phyloP scores from a whole-genome alignment of 1,284 basidiomycete genomes.

The Athelia psychrophila region DNA sequence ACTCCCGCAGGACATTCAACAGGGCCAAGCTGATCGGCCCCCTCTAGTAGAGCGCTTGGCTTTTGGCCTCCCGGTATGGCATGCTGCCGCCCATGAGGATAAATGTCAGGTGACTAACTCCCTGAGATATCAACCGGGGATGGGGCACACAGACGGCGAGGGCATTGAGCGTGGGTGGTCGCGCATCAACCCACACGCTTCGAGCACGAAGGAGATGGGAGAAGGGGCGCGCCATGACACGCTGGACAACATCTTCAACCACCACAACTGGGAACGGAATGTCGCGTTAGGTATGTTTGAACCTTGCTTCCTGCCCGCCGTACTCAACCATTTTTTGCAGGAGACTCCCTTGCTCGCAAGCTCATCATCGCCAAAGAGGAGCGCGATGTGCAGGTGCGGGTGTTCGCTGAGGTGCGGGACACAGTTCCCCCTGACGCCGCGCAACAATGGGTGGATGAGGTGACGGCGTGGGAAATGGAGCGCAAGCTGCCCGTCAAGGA shows the following conservation, averaged over 20 bases:
- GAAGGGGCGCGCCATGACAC: conserved; percentile 2
- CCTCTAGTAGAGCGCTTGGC: not conserved
- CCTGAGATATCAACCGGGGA: conserved; percentile 5
- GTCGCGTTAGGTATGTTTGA: not conserved
- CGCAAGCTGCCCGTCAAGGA: not conserved
- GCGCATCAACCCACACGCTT: not conserved
- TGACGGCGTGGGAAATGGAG: not conserved
- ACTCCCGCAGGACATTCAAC: not conserved
- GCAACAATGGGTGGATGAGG: not conserved
- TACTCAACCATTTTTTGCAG: not conserved
- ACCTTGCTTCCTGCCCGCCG: not conserved
- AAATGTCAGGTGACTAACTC: conserved; percentile 8
- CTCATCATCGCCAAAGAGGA: not conserved
- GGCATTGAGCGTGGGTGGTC: conserved; percentile 11
- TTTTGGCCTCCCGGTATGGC: conserved; percentile 1
- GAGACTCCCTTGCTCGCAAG: not conserved
- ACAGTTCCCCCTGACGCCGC: not conserved
- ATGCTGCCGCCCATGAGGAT: conserved; percentile 9
- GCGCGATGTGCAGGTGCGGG: not conserved
- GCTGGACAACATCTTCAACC: conserved; percentile 4
- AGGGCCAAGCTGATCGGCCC: not conserved
- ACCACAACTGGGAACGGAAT: not conserved
- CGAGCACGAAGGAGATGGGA: conserved; percentile 9
- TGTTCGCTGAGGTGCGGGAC: not conserved
- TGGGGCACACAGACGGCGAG: conserved; percentile 11